Evolutionary conservation across 352 stramenopile genomes (phyloP), one percentile per base, ranked within the genome.

Genomic region (Globisporangium takayamanum): DNA sequence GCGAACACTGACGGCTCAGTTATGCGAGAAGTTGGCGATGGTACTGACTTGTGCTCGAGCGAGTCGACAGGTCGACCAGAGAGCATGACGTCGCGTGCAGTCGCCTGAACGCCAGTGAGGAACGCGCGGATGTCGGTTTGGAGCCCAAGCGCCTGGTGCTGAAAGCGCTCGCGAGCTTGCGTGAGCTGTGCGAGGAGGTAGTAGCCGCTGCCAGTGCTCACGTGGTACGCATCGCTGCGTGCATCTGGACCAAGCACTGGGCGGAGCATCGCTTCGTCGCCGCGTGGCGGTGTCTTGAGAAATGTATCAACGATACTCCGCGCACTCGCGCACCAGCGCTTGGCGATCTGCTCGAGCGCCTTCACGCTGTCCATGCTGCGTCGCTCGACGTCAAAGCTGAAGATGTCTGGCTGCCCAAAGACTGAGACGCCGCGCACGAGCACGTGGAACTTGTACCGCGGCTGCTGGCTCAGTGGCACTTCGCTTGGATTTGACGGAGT

Each of bases 191-290:
- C 60, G 1, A 83, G 22, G 5, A 88, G 49, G 12, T 80, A 66
- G 55, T 84, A 86, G 1, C 80, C 80, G 2, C 77, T 72, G 12
- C 80, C 74, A 3, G 69, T 67, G 53, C 62, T 55, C 6, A 60
- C 53, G 28, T 55, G 37, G 26, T 65, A 57, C 26, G 53, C 60
- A 8, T 58, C 62, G 30, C 73, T 64, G 1, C 60, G 62, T 7
- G 57, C 42, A 8, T 60, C 63, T 0, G 57, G 50, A n/a, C 74
- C 74, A 50, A 86, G 76, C 4, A 67, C 55, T 0, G 59, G 64
- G 7, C 57, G 61, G 48, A 83, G 71, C 55, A 75, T 74, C 39
- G 85, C 74, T 57, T 87, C 77, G 30, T 88, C 64, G n/a, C 80
- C 77, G 16, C 57, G 70, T 12, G 66, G 73, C 5, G 53, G 18